These are phyloP conservation scores for Nymphaea colorata DNA, from an alignment of 164 flowering plant species.

Conservation along the genomic window DNA sequence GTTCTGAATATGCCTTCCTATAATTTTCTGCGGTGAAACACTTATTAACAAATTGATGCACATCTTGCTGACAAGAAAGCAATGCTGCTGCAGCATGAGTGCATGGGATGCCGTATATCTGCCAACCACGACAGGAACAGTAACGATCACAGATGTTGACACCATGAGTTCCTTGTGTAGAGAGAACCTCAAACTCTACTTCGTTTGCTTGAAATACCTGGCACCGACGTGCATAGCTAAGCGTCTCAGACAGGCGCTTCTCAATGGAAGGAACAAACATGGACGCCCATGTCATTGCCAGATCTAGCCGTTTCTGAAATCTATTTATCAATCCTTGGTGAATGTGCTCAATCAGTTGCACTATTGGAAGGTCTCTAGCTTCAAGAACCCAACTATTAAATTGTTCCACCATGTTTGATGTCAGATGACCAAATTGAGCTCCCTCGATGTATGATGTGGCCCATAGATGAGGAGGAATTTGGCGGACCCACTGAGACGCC, in stretches of 20 bases:
- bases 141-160: constrained; percentile 38
- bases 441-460: constrained; percentile 95
- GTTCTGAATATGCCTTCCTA: constrained; percentile 35
- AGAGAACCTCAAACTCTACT: constrained; percentile 75
- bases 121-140: constrained; percentile 94
- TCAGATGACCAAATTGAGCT: constrained; percentile 82
- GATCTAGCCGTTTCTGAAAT: constrained; percentile 29
- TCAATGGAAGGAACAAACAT: constrained; percentile 49
- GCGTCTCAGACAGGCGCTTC: constrained; percentile 35
- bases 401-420: constrained; percentile 51
- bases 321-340: constrained; percentile 34
- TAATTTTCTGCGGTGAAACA: constrained; percentile 44
- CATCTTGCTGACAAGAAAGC: constrained; percentile 56
- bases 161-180: constrained; percentile 57
- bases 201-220: constrained; percentile 59
- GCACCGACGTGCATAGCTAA: constrained; percentile 40
- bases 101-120: constrained; percentile 87
- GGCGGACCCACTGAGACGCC: constrained; percentile 65
- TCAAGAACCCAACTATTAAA: constrained; percentile 48
- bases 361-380: constrained; percentile 49
- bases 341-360: constrained; percentile 50
- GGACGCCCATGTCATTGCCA: constrained; percentile 29
- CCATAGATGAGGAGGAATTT: constrained; percentile 75
- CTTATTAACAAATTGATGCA: constrained; percentile 39
- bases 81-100: constrained; percentile 98